Percentiles rank a stretch among this genome's conserved stretches.
Evolutionary conservation across 306 rosid species (phyloP).

Genomic region (Sphenostylis stenocarpa): DNA sequence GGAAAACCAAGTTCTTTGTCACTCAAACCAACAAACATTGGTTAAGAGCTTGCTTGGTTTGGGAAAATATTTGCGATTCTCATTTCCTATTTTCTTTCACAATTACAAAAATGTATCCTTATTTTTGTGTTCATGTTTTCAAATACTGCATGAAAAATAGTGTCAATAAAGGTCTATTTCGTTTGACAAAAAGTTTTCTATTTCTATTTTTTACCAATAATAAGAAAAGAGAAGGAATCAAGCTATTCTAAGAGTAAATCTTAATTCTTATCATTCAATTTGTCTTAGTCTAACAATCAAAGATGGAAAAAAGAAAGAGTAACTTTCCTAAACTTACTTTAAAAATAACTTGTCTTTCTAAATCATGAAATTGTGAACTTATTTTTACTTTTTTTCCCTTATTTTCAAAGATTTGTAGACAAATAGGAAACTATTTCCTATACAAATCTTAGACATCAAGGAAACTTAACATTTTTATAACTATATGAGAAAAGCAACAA

Average conservation of each 20-base stretch:
- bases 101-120: background rate
- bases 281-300: no score
- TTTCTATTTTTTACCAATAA: background rate
- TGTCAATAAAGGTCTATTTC: background rate
- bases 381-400: background rate
- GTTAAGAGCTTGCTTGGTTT: background rate
- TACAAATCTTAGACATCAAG: background rate
- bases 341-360: no score
- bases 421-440: background rate
- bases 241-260: no score
- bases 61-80: background rate
- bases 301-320: no score
- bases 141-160: background rate
- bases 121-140: background rate
- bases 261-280: no score
- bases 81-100: background rate
- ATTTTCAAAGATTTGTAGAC: background rate
- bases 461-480: background rate
- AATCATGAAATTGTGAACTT: background rate
- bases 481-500: background rate
- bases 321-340: no score
- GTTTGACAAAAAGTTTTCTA: background rate
- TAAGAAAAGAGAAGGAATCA: no score
- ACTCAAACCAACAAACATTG: background rate
- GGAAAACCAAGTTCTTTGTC: background rate